phyloP scores from a whole-genome alignment of 371 early-diverging fungal genomes.

The Umbelopsis sp. region DNA sequence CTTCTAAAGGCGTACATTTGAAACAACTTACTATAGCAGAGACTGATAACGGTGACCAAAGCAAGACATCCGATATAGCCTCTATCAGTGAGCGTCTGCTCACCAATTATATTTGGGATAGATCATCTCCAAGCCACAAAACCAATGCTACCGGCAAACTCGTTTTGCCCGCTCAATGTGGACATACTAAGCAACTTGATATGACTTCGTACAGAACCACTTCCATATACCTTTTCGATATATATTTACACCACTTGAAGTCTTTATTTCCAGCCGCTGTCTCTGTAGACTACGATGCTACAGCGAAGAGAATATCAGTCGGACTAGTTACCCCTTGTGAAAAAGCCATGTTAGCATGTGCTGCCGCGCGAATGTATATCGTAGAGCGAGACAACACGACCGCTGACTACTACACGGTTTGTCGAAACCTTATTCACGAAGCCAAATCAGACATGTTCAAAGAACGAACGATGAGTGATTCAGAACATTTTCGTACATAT shows the following conservation, averaged over 20 bases:
- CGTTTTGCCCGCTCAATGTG: no score
- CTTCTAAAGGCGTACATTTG: background rate
- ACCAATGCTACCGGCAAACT: background rate
- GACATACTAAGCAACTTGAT: background rate
- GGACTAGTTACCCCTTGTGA: background rate
- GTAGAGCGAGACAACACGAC: background rate
- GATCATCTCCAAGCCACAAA: background rate
- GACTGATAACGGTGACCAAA: background rate
- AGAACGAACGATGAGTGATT: background rate
- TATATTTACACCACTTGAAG: background rate
- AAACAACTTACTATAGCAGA: background rate
- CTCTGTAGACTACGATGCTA: background rate
- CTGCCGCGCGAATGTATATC: background rate
- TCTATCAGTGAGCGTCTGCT: background rate
- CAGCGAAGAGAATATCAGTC: background rate
- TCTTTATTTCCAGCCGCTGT: background rate
- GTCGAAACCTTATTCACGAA: background rate
- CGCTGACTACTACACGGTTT: background rate
- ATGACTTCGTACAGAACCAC: background rate
- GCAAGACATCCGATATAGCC: background rate
- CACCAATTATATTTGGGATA: slow-evolving; percentile 1
- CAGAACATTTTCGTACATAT: background rate
- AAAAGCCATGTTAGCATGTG: background rate
- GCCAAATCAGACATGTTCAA: background rate
- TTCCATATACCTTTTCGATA: background rate